phyloP scores from a whole-genome alignment of 345 rosid genomes.

The Hypericum androsaemum region DNA sequence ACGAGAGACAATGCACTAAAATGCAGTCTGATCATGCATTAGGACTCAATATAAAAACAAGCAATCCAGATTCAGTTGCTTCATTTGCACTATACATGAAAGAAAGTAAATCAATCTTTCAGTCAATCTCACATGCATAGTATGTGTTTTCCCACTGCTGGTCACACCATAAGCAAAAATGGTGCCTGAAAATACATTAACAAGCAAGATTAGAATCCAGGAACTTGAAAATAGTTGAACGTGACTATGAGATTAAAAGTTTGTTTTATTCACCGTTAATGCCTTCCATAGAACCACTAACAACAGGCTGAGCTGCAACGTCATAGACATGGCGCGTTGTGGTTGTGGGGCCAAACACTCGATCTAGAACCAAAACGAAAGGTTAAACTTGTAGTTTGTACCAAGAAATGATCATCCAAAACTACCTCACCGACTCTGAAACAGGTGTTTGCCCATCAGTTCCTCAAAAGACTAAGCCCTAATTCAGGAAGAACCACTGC shows the following conservation, averaged over 20 bases:
- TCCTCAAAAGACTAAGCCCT: too few relatives aligned
- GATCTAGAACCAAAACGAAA: conserved; percentile 35
- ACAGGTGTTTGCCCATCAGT: too few relatives aligned
- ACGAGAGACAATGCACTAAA: not conserved
- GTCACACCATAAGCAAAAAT: conserved; percentile 99
- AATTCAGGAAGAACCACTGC: too few relatives aligned
- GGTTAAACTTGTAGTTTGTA: too few relatives aligned
- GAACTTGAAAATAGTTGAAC: conserved; percentile 2
- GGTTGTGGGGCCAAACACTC: conserved; percentile 97
- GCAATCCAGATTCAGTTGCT: too few relatives aligned
- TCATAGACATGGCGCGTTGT: conserved; percentile 99
- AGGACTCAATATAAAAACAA: too few relatives aligned
- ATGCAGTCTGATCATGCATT: too few relatives aligned
- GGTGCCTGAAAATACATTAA: conserved; percentile 52
- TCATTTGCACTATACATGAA: not conserved
- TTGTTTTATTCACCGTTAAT: conserved; percentile 49
- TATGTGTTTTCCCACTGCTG: conserved; percentile 99
- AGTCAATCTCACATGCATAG: conserved; percentile 82
- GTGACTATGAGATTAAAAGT: conserved; percentile 3
- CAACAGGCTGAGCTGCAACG: conserved; percentile 93
- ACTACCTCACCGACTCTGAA: not conserved
- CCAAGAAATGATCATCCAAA: too few relatives aligned
- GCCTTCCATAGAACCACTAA: conserved; percentile 95
- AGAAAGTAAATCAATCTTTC: conserved; percentile 6
- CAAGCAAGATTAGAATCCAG: conserved; percentile 13